These are phyloP conservation scores for Ceratorhiza oryzae-sativae DNA, from an alignment of 1,284 basidiomycete species.

Conservation along the genomic window DNA sequence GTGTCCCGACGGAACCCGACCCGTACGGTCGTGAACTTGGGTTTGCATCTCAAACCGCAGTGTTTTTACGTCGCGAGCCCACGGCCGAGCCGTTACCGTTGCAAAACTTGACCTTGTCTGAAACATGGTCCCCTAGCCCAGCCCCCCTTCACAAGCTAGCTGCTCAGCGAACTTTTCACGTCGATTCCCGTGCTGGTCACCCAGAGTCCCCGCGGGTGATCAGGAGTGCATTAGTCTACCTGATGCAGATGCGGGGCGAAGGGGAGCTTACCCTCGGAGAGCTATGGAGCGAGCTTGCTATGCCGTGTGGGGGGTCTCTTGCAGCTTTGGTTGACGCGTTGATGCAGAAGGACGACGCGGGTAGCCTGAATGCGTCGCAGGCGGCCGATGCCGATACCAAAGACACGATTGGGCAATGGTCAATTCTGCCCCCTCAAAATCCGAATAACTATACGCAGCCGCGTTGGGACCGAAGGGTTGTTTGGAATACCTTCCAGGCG, in stretches of 20 bases:
- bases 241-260: constrained; percentile 35
- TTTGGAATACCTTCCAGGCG: background rate
- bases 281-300: constrained; percentile 33
- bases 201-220: constrained; percentile 2
- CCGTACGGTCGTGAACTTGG: constrained; percentile 68
- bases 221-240: constrained; percentile 2
- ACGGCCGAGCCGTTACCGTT: constrained; percentile 43
- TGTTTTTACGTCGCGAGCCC: constrained; percentile 43
- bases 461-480: constrained; percentile 23
- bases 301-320: constrained; percentile 33
- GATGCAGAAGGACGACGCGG: constrained; percentile 10
- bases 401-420: constrained; percentile 34
- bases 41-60: constrained; percentile 34
- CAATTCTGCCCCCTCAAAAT: constrained; percentile 19
- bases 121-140: constrained; percentile 18
- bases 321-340: constrained; percentile 19
- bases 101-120: constrained; percentile 44
- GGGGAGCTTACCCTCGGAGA: constrained; percentile 28
- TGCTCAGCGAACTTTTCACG: constrained; percentile 16
- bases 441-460: constrained; percentile 27
- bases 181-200: constrained; percentile 30
- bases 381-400: background rate
- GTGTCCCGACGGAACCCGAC: constrained; percentile 64
- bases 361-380: background rate
- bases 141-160: constrained; percentile 30